Percentiles rank a stretch among this genome's conserved stretches.
These are phyloP conservation scores for Apiotrichum akiyoshidainum DNA, from an alignment of 1,284 basidiomycete species.

Conservation along the genomic window DNA sequence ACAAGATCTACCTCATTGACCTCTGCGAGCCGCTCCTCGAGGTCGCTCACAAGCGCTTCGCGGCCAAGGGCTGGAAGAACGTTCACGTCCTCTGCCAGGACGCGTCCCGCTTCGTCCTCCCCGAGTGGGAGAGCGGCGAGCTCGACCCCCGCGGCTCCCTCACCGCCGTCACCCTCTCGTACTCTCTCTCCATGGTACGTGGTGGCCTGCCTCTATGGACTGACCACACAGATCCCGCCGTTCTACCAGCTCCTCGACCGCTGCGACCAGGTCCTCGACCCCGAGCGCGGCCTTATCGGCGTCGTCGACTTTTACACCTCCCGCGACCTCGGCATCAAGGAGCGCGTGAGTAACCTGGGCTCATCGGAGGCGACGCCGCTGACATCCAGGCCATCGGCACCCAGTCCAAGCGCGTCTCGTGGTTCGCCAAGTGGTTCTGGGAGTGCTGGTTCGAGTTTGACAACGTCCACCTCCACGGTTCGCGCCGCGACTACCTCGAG, in stretches of 20 bases:
- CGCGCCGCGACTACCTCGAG: conserved; percentile 70
- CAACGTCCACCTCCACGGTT: conserved; percentile 68
- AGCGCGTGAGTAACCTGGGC: conserved; percentile 28
- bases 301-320: conserved; percentile 81
- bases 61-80: conserved; percentile 68
- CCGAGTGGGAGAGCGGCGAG: conserved; percentile 57
- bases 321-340: conserved; percentile 58
- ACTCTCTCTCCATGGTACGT: conserved; percentile 68
- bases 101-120: conserved; percentile 66
- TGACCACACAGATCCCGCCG: conserved; percentile 59
- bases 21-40: conserved; percentile 71
- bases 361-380: neutral
- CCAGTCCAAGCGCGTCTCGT: conserved; percentile 65
- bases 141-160: conserved; percentile 59
- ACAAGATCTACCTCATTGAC: conserved; percentile 71
- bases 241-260: conserved; percentile 69
- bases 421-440: conserved; percentile 77
- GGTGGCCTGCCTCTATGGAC: neutral
- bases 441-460: conserved; percentile 77
- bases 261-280: conserved; percentile 66
- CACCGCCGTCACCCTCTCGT: conserved; percentile 65
- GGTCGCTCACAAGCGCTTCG: conserved; percentile 67
- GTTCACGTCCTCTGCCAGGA: conserved; percentile 73
- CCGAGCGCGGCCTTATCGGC: conserved; percentile 63
- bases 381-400: conserved; percentile 61